These are phyloP conservation scores for Oryza brachyantha DNA, from an alignment of 176 grass and related monocot genomes.

Conservation along the genomic window DNA sequence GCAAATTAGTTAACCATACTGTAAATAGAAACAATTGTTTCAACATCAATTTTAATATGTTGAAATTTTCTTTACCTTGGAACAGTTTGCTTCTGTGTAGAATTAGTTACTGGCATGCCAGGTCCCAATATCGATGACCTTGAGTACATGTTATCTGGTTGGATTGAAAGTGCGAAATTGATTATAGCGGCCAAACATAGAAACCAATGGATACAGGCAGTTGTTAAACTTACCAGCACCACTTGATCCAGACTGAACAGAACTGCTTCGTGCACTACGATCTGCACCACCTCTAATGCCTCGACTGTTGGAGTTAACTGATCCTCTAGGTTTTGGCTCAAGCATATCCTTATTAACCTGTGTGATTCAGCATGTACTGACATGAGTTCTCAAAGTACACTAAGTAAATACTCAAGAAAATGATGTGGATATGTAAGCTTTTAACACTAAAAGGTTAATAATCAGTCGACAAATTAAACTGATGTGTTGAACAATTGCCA, in stretches of 20 bases:
- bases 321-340: constrained; percentile 63
- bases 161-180: constrained; percentile 27
- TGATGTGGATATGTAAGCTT: constrained; percentile 14
- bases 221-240: constrained; percentile 43
- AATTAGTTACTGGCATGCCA: constrained; percentile 40
- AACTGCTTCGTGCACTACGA: constrained; percentile 45
- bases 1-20: constrained; percentile 18
- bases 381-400: constrained; percentile 7
- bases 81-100: constrained; percentile 46
- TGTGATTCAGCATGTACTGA: constrained; percentile 33
- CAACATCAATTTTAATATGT: constrained; percentile 13
- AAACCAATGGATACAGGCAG: constrained; percentile 20
- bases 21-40: constrained; percentile 8
- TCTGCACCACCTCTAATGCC: constrained; percentile 57
- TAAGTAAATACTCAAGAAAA: constrained; percentile 31
- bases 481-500: not conserved
- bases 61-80: constrained; percentile 48
- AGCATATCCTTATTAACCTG: constrained; percentile 71
- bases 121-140: constrained; percentile 68
- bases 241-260: constrained; percentile 52
- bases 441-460: constrained; percentile 7
- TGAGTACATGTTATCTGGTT: constrained; percentile 47
- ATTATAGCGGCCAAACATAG: constrained; percentile 14
- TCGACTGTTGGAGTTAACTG: constrained; percentile 62
- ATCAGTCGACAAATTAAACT: constrained; percentile 1